These are phyloP conservation scores for Candida neerlandica DNA, from an alignment of 1,139 yeast genomes.

Conservation along the genomic window DNA sequence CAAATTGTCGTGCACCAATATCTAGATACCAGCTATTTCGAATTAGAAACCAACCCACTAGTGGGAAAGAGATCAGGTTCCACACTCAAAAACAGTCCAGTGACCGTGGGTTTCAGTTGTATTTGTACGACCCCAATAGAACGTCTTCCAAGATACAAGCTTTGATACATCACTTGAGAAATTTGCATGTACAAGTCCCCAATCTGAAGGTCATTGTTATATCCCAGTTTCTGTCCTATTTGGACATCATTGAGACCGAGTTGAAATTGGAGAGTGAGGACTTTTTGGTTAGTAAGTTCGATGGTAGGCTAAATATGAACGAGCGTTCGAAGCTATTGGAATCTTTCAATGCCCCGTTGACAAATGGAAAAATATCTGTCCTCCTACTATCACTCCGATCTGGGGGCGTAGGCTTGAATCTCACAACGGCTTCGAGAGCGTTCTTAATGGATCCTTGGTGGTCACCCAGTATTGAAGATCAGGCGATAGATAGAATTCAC, in stretches of 20 bases:
- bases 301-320: slow-evolving; percentile 73
- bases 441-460: slow-evolving; percentile 98
- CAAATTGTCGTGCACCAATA: slow-evolving; percentile 55
- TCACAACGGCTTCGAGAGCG: slow-evolving; percentile 84
- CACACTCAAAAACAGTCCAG: slow-evolving; percentile 30
- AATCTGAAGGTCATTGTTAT: slow-evolving; percentile 82
- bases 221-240: slow-evolving; percentile 84
- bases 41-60: slow-evolving; percentile 31
- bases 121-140: slow-evolving; percentile 51
- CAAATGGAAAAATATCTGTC: slow-evolving; percentile 47
- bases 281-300: slow-evolving; percentile 64
- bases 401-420: slow-evolving; percentile 93
- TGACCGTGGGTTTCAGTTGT: slow-evolving; percentile 34
- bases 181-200: slow-evolving; percentile 54
- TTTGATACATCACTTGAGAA: slow-evolving; percentile 58
- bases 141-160: slow-evolving; percentile 79
- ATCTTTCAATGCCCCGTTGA: slow-evolving; percentile 46
- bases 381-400: slow-evolving; percentile 81
- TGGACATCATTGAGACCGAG: slow-evolving; percentile 74
- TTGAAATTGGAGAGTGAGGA: slow-evolving; percentile 40
- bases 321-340: slow-evolving; percentile 66
- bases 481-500: slow-evolving; percentile 93
- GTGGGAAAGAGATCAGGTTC: slow-evolving; percentile 36
- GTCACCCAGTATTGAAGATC: slow-evolving; percentile 93
- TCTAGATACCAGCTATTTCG: slow-evolving; percentile 48